Evolutionary conservation across 371 early-diverging fungal species (phyloP).

Genomic region (Parasitella parasitica): DNA sequence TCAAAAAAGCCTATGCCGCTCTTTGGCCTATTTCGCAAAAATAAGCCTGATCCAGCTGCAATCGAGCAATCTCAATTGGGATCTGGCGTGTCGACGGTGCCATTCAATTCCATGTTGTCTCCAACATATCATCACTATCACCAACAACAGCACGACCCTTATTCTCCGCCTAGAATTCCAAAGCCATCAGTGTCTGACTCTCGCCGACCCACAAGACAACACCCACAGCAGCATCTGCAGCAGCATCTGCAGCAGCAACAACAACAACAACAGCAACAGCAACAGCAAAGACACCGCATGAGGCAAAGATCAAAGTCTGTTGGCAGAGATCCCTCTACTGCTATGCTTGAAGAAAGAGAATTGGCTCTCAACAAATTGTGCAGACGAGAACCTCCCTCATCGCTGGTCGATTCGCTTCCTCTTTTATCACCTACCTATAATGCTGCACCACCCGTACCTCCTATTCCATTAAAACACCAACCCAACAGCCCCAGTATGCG

Average conservation of each 20-base stretch:
- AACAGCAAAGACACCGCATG: slow-evolving; percentile 4
- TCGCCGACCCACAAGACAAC: neutral
- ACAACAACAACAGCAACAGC: neutral
- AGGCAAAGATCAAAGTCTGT: slow-evolving; percentile 31
- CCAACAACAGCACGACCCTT: slow-evolving; percentile 5
- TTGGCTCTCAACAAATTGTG: slow-evolving; percentile 24
- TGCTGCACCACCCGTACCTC: slow-evolving; percentile 24
- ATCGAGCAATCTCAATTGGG: neutral
- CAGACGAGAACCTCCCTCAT: slow-evolving; percentile 15
- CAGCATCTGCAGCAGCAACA: slow-evolving; percentile 16
- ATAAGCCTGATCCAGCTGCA: slow-evolving; percentile 5
- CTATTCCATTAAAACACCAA: slow-evolving; percentile 24
- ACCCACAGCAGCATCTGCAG: slow-evolving; percentile 7
- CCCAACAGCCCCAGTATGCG: neutral
- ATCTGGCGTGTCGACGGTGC: slow-evolving; percentile 18
- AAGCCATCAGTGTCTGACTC: slow-evolving; percentile 5
- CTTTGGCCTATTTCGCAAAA: slow-evolving; percentile 24
- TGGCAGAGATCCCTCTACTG: slow-evolving; percentile 24
- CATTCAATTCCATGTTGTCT: slow-evolving; percentile 16
- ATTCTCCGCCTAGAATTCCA: neutral
- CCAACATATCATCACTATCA: neutral
- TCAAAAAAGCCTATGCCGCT: slow-evolving; percentile 26
- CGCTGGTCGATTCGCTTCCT: slow-evolving; percentile 19
- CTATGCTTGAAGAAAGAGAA: slow-evolving; percentile 19
- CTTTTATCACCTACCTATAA: slow-evolving; percentile 12